A percentile compares a stretch with the other conserved stretches of the same genome.
Conservation (phyloP, 208 protist genomes). For the Angomonas ambiguus region DNA sequence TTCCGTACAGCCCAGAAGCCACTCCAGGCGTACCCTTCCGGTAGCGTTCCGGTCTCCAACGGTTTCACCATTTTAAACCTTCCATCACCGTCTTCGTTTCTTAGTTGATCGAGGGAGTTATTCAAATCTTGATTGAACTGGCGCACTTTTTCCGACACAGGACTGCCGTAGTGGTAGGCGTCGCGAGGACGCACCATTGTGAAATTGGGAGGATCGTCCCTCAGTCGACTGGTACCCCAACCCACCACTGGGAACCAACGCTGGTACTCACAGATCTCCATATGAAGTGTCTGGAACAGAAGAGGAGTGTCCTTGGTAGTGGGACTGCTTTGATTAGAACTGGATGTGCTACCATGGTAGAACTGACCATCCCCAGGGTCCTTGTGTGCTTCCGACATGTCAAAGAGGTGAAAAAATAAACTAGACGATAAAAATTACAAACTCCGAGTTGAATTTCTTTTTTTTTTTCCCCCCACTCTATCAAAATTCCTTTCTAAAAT, state of each 20-base stretch:
- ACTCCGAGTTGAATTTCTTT: neutral
- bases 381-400: neutral
- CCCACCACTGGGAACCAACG: constrained; percentile 67
- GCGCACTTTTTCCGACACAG: constrained; percentile 15
- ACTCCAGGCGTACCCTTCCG: constrained; percentile 38
- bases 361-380: constrained; percentile 7
- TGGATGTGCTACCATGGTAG: constrained; percentile 43
- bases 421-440: neutral
- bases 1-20: constrained; percentile 43
- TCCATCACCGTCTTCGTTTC: neutral
- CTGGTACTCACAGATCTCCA: constrained; percentile 50
- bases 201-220: constrained; percentile 41
- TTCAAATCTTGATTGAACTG: constrained; percentile 20
- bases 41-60: constrained; percentile 21
- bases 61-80: constrained; percentile 8
- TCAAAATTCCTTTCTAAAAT: neutral
- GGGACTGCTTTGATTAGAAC: constrained; percentile 26
- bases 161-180: constrained; percentile 4
- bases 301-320: constrained; percentile 12
- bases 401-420: neutral
- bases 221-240: constrained; percentile 46
- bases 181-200: constrained; percentile 18
- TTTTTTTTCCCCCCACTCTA: neutral
- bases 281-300: constrained; percentile 31
- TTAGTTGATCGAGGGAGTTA: neutral